Percentiles rank a stretch among this genome's conserved stretches.
phyloP scores from a whole-genome alignment of 2,329 filamentous ascomycete genomes.

The Cytospora paraplurivora region DNA sequence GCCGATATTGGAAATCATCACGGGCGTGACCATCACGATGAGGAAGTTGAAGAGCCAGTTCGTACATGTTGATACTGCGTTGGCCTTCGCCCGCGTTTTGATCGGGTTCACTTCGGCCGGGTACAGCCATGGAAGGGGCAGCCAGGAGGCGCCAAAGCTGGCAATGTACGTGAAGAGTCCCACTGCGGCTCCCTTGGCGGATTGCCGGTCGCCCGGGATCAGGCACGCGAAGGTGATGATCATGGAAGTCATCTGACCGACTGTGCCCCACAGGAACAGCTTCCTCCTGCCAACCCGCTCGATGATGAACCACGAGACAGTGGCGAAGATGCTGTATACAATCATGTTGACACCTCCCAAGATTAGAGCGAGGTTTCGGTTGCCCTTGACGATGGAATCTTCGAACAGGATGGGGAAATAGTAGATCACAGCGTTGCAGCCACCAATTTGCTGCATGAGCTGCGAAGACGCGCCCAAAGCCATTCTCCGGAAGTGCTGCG shows the following conservation, averaged over 20 bases:
- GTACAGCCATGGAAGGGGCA: slow-evolving; percentile 64
- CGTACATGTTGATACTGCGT: slow-evolving; percentile 62
- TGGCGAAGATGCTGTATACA: slow-evolving; percentile 63
- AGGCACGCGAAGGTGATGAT: slow-evolving; percentile 46
- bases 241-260: slow-evolving; percentile 65
- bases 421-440: slow-evolving; percentile 62
- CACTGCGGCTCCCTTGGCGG: slow-evolving; percentile 41
- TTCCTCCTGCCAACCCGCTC: slow-evolving; percentile 59
- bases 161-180: slow-evolving; percentile 55
- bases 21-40: slow-evolving; percentile 68
- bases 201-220: slow-evolving; percentile 39
- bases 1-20: slow-evolving; percentile 60
- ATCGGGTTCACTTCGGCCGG: slow-evolving; percentile 63
- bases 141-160: slow-evolving; percentile 43
- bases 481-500: slow-evolving; percentile 67
- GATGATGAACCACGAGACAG: slow-evolving; percentile 52
- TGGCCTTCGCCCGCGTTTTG: slow-evolving; percentile 62
- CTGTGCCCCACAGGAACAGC: slow-evolving; percentile 65
- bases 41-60: slow-evolving; percentile 67
- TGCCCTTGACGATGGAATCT: slow-evolving; percentile 42
- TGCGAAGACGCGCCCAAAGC: slow-evolving; percentile 60
- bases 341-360: slow-evolving; percentile 59
- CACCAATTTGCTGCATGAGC: slow-evolving; percentile 64
- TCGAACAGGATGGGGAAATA: slow-evolving; percentile 63
- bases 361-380: slow-evolving; percentile 51